Percentiles rank a stretch among this genome's conserved stretches.
Evolutionary conservation across 371 early-diverging fungal species (phyloP).

Genomic region (Apophysomyces elegans): DNA sequence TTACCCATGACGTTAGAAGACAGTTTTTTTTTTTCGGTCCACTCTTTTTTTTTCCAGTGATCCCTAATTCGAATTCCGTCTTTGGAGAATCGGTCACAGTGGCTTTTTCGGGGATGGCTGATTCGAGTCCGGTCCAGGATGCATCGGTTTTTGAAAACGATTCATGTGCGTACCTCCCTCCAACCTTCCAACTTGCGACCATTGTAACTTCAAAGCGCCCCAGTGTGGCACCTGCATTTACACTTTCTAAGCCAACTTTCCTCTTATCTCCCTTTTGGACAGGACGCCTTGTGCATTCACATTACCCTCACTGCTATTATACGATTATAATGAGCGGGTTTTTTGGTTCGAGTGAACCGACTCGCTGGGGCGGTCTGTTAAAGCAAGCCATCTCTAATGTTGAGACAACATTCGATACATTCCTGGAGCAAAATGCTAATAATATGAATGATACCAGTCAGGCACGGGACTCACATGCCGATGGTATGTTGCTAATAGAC

Average conservation of each 20-base stretch:
- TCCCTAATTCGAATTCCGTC: neutral
- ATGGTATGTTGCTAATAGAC: conserved; percentile 1
- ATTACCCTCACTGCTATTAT: neutral
- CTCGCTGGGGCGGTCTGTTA: conserved; percentile 68
- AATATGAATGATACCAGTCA: neutral
- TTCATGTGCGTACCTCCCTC: no score
- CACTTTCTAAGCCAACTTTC: neutral
- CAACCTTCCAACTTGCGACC: no score
- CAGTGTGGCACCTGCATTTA: neutral
- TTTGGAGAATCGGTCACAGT: neutral
- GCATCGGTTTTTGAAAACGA: neutral
- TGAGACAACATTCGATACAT: conserved; percentile 80
- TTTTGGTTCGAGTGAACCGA: conserved; percentile 39
- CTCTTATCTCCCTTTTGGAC: neutral
- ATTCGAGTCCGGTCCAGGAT: neutral
- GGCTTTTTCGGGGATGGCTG: neutral
- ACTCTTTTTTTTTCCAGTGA: neutral
- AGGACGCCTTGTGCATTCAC: conserved; percentile 1
- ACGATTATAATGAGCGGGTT: conserved; percentile 41
- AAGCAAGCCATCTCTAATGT: conserved; percentile 80
- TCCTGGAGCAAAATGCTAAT: conserved; percentile 57
- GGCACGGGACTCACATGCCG: neutral
- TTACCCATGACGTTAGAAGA: conserved; percentile 64
- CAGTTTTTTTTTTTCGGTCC: neutral
- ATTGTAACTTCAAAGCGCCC: no score